Evolutionary conservation across 179 eudicot genomes (phyloP), one percentile per base, ranked within the genome.

Genomic region (Amaranthus tricolor): DNA sequence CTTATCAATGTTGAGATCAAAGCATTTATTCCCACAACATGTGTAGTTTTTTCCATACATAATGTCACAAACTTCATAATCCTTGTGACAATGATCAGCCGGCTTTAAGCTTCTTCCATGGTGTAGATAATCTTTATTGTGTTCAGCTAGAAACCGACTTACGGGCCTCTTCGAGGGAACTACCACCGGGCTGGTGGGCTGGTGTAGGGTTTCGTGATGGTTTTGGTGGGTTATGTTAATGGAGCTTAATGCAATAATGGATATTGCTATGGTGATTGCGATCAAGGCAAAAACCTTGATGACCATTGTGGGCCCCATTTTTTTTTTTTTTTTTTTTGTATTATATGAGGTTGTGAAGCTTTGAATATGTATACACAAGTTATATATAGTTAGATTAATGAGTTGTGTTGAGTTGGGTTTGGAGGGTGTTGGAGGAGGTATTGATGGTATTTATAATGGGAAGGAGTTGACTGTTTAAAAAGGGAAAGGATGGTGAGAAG

Each of bases 1-100:
- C 55, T 62, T 19, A 11, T 89, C 88, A 10, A 50, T 60, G 1
- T 4, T 52, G 19, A 87, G 53, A 72, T 90, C 89, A 5, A 89
- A 51, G 65, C 96, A 90, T 70, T 90, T 90, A 86, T 89, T 90
- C 70, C 88, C 84, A 72, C 96, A 90, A 61, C 96, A 90, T 9
- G 87, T 81, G 8, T 87, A 65, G 74, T 85, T 87, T 8, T 9
- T 24, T 0, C 85, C 88, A 2, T 62, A 77, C 45, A 9, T 17
- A 0, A 24, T 43, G 56, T 45, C 1, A 9, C 95, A 90, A 17
- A 84, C 40, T 10, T 81, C 85, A 0, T 82, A 17, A 74, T 90
- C 83, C 68, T 87, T 88, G 71, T 85, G 40, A 72, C 95, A 90
- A 12, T 90, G 92, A 48, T 86, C 88, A 0, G 89, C 84, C 0